Evolutionary conservation across 306 rosid species (phyloP).

Genomic region (Phaseolus lunatus): DNA sequence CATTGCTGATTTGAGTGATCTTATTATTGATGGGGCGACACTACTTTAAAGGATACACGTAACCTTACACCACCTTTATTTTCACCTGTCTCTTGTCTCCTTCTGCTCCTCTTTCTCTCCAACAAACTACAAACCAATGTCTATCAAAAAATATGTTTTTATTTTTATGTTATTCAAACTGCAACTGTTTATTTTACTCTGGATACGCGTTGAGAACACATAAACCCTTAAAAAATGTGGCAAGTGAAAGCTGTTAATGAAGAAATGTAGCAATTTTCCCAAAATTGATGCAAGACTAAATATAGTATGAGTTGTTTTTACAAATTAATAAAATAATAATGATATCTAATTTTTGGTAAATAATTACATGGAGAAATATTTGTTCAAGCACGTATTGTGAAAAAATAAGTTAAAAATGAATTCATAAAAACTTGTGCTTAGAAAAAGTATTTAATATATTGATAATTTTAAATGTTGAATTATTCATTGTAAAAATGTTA

Average conservation of each 20-base stretch:
- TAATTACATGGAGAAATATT: too few relatives aligned
- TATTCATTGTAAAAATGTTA: too few relatives aligned
- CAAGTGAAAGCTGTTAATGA: neutral
- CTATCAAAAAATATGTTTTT: too few relatives aligned
- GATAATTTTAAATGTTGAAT: too few relatives aligned
- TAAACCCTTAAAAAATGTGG: neutral
- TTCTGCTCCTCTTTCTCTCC: neutral
- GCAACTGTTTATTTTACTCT: neutral
- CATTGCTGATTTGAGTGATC: neutral
- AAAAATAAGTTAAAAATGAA: too few relatives aligned
- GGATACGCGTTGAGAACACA: neutral
- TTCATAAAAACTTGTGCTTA: too few relatives aligned
- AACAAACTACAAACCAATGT: neutral
- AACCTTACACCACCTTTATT: slow-evolving; percentile 6
- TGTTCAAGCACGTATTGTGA: too few relatives aligned
- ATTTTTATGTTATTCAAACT: neutral
- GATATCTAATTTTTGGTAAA: neutral
- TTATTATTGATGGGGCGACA: slow-evolving; percentile 28
- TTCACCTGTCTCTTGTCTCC: slow-evolving; percentile 30
- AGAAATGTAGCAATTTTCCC: neutral
- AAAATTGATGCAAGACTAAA: neutral
- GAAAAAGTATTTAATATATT: too few relatives aligned
- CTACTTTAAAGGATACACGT: slow-evolving; percentile 49
- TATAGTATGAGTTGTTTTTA: neutral
- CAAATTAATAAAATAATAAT: neutral